phyloP scores from a whole-genome alignment of 1,284 basidiomycete species.

The Cutaneotrichosporon sp. region DNA sequence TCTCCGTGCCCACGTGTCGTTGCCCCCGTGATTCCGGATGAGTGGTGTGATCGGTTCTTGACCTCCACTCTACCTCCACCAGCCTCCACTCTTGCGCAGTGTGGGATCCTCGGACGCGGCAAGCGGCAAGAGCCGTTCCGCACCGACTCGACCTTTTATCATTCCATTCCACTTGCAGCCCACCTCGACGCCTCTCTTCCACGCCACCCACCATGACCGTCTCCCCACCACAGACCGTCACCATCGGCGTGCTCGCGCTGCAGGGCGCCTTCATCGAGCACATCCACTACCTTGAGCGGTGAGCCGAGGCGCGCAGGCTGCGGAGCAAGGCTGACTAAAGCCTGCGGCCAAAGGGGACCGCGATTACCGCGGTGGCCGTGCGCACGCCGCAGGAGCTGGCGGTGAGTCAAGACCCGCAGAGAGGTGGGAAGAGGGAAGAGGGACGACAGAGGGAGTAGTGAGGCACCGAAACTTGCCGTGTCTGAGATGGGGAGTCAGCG shows the following conservation, averaged over 20 bases:
- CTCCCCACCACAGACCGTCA: conserved; percentile 10
- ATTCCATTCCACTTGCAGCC: neutral
- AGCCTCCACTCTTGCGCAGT: too few relatives aligned
- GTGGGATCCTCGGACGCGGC: neutral
- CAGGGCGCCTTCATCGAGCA: conserved; percentile 96
- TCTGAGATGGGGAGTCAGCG: too few relatives aligned
- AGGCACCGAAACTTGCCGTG: too few relatives aligned
- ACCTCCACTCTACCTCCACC: neutral
- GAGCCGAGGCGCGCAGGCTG: conserved; percentile 4
- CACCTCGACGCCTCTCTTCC: neutral
- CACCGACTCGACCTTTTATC: neutral
- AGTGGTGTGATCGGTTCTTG: neutral
- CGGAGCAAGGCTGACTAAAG: conserved; percentile 15
- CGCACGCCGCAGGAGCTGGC: conserved; percentile 74
- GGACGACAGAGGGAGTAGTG: too few relatives aligned
- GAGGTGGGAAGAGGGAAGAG: neutral
- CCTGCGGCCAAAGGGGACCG: conserved; percentile 29
- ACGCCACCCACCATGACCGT: conserved; percentile 1
- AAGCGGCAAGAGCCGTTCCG: neutral
- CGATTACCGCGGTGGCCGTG: conserved; percentile 59
- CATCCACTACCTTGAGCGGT: conserved; percentile 51
- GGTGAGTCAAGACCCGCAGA: conserved; percentile 27
- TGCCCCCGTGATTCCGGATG: too few relatives aligned
- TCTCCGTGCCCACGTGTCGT: too few relatives aligned
- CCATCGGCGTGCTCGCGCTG: conserved; percentile 60